Conservation (phyloP, 129 eudicot species). For the Flaveria ramosissima region DNA sequence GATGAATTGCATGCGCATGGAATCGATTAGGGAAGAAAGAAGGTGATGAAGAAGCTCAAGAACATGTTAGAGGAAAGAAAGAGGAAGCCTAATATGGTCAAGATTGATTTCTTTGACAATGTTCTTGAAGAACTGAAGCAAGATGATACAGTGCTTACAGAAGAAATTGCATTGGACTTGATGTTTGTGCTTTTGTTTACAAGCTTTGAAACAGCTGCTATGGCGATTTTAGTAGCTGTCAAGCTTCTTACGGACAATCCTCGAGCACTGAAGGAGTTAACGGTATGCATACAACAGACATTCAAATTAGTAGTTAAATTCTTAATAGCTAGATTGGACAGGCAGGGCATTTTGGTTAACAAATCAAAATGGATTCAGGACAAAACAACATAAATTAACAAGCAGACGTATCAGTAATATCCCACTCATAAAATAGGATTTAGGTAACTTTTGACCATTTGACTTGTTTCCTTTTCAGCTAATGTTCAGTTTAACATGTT, state of each 20-base stretch:
- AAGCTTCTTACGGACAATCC: conserved; percentile 58
- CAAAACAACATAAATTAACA: background rate
- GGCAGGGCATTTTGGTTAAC: background rate
- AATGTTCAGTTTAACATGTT: no score
- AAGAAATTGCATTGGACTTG: conserved; percentile 69
- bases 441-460: background rate
- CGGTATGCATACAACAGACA: conserved; percentile 29
- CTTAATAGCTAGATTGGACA: background rate
- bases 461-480: no score
- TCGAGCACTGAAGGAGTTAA: conserved; percentile 55
- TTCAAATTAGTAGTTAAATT: background rate
- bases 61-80: conserved; percentile 61
- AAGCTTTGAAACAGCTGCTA: conserved; percentile 72
- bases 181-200: conserved; percentile 81
- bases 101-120: conserved; percentile 62
- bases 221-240: conserved; percentile 57
- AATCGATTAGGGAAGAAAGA: conserved; percentile 52
- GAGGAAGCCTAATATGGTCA: conserved; percentile 1
- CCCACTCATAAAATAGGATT: background rate
- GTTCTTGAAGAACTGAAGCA: conserved; percentile 62
- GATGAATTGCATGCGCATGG: background rate
- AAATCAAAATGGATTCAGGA: background rate
- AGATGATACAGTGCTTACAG: conserved; percentile 62
- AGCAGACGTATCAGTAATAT: no score
- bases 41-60: conserved; percentile 67